Evolutionary conservation across 2,329 filamentous ascomycete species (phyloP).

Genomic region (Thermoascus crustaceus): DNA sequence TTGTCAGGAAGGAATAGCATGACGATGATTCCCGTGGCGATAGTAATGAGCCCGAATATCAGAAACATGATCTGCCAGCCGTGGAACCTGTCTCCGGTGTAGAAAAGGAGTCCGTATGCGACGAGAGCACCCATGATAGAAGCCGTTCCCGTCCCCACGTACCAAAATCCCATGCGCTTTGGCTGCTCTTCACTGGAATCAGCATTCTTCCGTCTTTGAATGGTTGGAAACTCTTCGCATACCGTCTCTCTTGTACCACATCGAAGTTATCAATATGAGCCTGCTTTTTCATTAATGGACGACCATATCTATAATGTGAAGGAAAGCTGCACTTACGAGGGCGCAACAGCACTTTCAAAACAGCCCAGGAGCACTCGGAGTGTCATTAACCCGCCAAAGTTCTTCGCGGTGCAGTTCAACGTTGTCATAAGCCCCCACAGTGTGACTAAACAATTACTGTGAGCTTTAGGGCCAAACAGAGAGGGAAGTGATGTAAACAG

Average conservation of each 20-base stretch:
- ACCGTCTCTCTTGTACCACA: slow-evolving; percentile 45
- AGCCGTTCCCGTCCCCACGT: slow-evolving; percentile 48
- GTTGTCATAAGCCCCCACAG: slow-evolving; percentile 44
- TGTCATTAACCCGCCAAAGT: slow-evolving; percentile 42
- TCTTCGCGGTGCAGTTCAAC: slow-evolving; percentile 43
- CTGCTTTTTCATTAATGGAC: slow-evolving; percentile 8
- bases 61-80: slow-evolving; percentile 42
- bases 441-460: slow-evolving; percentile 13
- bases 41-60: slow-evolving; percentile 35
- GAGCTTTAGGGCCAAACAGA: slow-evolving; percentile 27
- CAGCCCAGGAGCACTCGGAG: slow-evolving; percentile 45
- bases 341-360: slow-evolving; percentile 48
- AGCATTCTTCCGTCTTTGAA: neutral
- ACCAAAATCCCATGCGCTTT: slow-evolving; percentile 53
- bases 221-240: slow-evolving; percentile 3
- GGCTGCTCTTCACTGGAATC: slow-evolving; percentile 46
- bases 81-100: slow-evolving; percentile 31
- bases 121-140: slow-evolving; percentile 47
- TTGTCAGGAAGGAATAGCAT: slow-evolving; percentile 35
- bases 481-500: no score
- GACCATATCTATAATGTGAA: neutral
- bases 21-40: slow-evolving; percentile 30
- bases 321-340: slow-evolving; percentile 28
- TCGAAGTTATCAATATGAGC: slow-evolving; percentile 48
- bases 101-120: slow-evolving; percentile 49